Evolutionary conservation across 2,329 filamentous ascomycete genomes (phyloP), one percentile per base, ranked within the genome.

Genomic region (Colletotrichum sp.): DNA sequence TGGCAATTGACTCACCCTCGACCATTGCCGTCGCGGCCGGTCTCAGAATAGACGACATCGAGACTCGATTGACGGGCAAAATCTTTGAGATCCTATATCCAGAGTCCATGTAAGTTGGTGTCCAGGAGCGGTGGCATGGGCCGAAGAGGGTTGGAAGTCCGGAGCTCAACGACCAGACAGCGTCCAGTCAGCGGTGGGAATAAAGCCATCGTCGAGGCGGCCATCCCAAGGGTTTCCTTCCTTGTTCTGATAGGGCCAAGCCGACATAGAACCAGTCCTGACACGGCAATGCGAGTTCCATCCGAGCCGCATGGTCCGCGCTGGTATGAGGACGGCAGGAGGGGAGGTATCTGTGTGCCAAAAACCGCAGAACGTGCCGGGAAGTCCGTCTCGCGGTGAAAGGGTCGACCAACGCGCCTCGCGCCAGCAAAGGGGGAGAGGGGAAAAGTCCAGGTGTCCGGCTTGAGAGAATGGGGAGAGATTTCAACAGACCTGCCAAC

Each of bases 1-100:
- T 64, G 13, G 30, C 21, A 18, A 15, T 18, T 34, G 21, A 89
- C 94, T 87, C 87, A 98, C 96, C 96, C 96, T 92, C 95, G 95
- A 79, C 96, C 95, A 85, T 98, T 95, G 80, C 94, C 94, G 84
- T 98, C 96, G 82, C 96, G 96, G 81, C 93, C 94, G 77, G 98
- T 98, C 88, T 99, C 97, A 79, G 96, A 98, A 86, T 98, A 99
- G 82, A 99, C 97, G 79, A 99, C 97, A 85, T 99, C 97, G 86
- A 98, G 92, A 86, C 96, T 96, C 86, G 96, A 98, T 86, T 98
- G 95, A 84, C 97, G 96, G 78, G 97, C 97, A 88, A 99, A 99
- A 86, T 99, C 97, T 95, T 99, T 99, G 71, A 99, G 93, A 87
- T 99, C 97, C 97, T 99, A 96, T 88, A 93, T 89, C 90, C 91